These are phyloP conservation scores for Annona cherimola DNA, from an alignment of 164 flowering plant genomes.

Conservation along the genomic window DNA sequence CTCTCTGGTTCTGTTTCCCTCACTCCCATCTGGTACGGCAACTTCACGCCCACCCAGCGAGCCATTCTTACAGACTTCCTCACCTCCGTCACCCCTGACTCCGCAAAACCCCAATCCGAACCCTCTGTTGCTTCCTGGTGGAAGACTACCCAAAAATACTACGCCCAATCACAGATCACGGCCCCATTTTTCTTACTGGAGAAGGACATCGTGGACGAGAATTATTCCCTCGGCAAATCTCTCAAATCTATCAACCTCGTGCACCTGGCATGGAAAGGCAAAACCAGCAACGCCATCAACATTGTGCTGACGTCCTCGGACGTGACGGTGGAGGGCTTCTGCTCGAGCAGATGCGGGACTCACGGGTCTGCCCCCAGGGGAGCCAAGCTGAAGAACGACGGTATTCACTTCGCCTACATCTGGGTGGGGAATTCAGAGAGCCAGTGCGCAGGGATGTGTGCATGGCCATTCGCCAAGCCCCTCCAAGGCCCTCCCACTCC, in stretches of 20 bases:
- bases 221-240: conserved; percentile 52
- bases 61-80: conserved; percentile 59
- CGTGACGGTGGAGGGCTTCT: conserved; percentile 26
- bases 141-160: conserved; percentile 46
- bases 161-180: conserved; percentile 12
- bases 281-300: conserved; percentile 30
- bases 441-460: conserved; percentile 34
- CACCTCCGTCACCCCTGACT: conserved; percentile 29
- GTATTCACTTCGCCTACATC: conserved; percentile 17
- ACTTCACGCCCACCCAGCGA: conserved; percentile 52
- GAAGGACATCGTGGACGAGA: conserved; percentile 38
- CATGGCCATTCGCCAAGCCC: conserved; percentile 35
- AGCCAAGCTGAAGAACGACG: background rate
- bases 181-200: conserved; percentile 28
- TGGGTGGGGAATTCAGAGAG: conserved; percentile 34
- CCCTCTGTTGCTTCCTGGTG: conserved; percentile 73
- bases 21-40: conserved; percentile 70
- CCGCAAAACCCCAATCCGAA: conserved; percentile 5
- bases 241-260: conserved; percentile 30
- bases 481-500: conserved; percentile 29
- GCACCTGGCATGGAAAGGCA: conserved; percentile 34
- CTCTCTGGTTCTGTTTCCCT: conserved; percentile 51
- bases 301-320: conserved; percentile 38
- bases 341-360: conserved; percentile 25
- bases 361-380: conserved; percentile 20